These are phyloP conservation scores for Cystobasidium sp. DNA, from an alignment of 1,284 basidiomycete species.

Conservation along the genomic window DNA sequence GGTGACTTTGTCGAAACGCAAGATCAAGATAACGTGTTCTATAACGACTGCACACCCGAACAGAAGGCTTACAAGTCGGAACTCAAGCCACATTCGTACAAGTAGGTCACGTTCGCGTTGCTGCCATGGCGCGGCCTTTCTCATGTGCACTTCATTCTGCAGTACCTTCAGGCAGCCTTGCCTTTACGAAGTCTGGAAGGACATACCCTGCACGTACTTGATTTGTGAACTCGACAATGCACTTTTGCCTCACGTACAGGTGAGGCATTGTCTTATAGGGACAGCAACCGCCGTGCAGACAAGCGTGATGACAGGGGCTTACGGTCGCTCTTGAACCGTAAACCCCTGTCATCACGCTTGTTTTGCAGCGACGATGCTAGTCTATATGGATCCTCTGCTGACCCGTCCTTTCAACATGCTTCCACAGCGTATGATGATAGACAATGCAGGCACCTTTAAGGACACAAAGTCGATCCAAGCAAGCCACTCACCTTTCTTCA, in stretches of 20 bases:
- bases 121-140: too few relatives aligned
- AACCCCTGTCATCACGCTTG: too few relatives aligned
- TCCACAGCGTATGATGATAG: not conserved
- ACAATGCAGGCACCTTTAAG: conserved; percentile 1
- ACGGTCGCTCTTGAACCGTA: too few relatives aligned
- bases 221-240: conserved; percentile 8
- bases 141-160: not conserved
- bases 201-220: not conserved
- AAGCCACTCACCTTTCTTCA: conserved; percentile 6
- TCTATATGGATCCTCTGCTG: too few relatives aligned
- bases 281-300: not conserved
- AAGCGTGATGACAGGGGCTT: too few relatives aligned
- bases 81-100: conserved; percentile 35
- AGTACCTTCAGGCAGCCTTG: conserved; percentile 3
- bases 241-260: not conserved
- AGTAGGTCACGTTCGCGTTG: conserved; percentile 3
- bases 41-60: conserved; percentile 41
- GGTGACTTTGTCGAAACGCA: conserved; percentile 31
- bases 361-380: not conserved
- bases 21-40: conserved; percentile 41
- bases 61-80: conserved; percentile 19
- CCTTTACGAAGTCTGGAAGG: conserved; percentile 7
- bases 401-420: not conserved
- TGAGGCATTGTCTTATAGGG: not conserved
- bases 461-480: not conserved